phyloP scores from a whole-genome alignment of 2,329 filamentous ascomycete species.

The Zymoseptoria brevis region DNA sequence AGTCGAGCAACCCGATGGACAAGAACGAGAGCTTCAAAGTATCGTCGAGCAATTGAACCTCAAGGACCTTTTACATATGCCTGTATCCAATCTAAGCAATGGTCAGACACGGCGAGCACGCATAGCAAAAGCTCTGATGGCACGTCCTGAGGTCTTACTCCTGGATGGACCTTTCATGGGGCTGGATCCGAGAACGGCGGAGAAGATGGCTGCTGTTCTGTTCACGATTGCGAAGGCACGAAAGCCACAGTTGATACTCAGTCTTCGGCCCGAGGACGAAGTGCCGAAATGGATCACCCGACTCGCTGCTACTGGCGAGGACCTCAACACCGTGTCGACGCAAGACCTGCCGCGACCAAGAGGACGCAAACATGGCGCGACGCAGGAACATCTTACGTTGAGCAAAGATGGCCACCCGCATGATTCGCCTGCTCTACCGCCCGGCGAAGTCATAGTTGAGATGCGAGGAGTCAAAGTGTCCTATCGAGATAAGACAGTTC shows the following conservation, averaged over 20 bases:
- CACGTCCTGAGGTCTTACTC: conserved; percentile 69
- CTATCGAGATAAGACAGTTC: conserved; percentile 68
- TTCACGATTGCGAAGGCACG: conserved; percentile 57
- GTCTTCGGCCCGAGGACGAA: conserved; percentile 74
- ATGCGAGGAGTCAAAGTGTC: conserved; percentile 78
- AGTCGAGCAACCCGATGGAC: conserved; percentile 33
- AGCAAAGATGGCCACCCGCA: conserved; percentile 26
- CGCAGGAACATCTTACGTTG: not conserved
- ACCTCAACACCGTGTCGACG: conserved; percentile 36
- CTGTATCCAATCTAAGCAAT: conserved; percentile 85
- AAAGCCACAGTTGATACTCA: conserved; percentile 66
- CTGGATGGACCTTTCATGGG: conserved; percentile 96
- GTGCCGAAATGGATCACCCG: conserved; percentile 89
- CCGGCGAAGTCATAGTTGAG: conserved; percentile 68
- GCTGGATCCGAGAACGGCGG: conserved; percentile 74
- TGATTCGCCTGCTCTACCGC: conserved; percentile 18
- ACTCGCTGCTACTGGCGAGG: conserved; percentile 61
- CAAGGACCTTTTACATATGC: conserved; percentile 62
- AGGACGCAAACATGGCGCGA: not conserved
- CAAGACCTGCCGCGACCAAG: not conserved
- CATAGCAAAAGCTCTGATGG: conserved; percentile 79
- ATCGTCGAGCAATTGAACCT: conserved; percentile 66
- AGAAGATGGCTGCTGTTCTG: conserved; percentile 63
- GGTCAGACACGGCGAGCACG: conserved; percentile 81
- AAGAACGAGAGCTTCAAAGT: conserved; percentile 48